phyloP scores from a whole-genome alignment of 108 stramenopile genomes.

The Nannochloropsis gaditana region DNA sequence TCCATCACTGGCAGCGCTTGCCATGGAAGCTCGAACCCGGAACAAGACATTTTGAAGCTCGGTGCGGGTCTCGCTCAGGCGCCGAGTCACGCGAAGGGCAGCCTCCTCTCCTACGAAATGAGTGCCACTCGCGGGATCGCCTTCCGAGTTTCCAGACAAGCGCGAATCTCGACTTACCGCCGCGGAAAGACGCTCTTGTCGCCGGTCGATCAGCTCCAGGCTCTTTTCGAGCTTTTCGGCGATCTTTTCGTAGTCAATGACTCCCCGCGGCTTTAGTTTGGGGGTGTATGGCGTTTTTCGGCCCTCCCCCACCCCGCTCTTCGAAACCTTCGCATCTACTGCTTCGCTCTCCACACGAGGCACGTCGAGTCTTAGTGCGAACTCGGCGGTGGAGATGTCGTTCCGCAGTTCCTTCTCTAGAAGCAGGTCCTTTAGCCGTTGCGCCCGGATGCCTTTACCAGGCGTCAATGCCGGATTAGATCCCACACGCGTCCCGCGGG shows the following conservation, averaged over 20 bases:
- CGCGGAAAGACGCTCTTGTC: slow-evolving; percentile 25
- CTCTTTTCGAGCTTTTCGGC: slow-evolving; percentile 49
- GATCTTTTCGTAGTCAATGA: slow-evolving; percentile 52
- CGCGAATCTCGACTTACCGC: slow-evolving; percentile 14
- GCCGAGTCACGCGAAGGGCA: neutral
- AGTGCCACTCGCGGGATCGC: slow-evolving; percentile 21
- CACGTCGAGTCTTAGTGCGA: slow-evolving; percentile 41
- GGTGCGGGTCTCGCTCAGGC: neutral
- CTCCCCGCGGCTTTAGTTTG: neutral
- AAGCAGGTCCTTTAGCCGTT: slow-evolving; percentile 20
- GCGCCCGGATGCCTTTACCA: slow-evolving; percentile 20
- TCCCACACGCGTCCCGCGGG: neutral
- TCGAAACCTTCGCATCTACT: neutral
- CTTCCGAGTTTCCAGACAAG: slow-evolving; percentile 24
- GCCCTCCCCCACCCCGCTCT: neutral
- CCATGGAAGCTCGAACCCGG: slow-evolving; percentile 23
- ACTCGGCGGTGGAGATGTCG: slow-evolving; percentile 52
- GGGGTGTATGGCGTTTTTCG: neutral
- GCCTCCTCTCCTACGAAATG: neutral
- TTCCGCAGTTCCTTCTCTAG: slow-evolving; percentile 42
- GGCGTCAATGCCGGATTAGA: neutral
- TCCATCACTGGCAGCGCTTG: too few relatives aligned
- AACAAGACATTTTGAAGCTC: slow-evolving; percentile 26
- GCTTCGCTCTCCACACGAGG: neutral
- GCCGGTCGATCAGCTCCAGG: slow-evolving; percentile 31